A percentile compares a stretch with the other conserved stretches of the same genome.
These are phyloP conservation scores for Candida saitoana DNA, from an alignment of 805 yeast genomes.

Conservation along the genomic window DNA sequence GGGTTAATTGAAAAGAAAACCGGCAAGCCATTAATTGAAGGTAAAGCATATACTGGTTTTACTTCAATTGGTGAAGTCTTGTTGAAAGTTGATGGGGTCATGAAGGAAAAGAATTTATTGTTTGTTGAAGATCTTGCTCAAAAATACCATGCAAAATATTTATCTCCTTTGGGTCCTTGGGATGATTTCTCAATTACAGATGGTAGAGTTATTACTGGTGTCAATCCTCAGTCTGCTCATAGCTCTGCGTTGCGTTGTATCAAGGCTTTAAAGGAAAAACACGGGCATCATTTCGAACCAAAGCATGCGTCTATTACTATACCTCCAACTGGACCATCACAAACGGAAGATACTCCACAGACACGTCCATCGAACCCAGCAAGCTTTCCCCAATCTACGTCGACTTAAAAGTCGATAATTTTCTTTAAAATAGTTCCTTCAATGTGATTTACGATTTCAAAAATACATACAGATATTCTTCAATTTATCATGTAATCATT, in stretches of 20 bases:
- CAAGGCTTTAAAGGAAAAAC: conserved; percentile 7
- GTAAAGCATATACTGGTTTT: conserved; percentile 59
- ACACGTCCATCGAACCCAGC: background rate
- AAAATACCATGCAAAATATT: conserved; percentile 40
- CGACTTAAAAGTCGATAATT: too few relatives aligned
- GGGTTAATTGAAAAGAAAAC: conserved; percentile 38
- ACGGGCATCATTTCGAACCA: conserved; percentile 4
- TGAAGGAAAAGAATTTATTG: conserved; percentile 21
- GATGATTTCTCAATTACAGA: conserved; percentile 49
- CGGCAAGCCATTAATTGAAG: conserved; percentile 45
- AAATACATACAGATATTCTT: too few relatives aligned
- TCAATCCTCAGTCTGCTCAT: conserved; percentile 56
- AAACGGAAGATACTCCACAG: background rate
- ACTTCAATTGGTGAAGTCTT: conserved; percentile 50
- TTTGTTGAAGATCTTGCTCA: conserved; percentile 38
- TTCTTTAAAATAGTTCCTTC: too few relatives aligned
- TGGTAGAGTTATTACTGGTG: conserved; percentile 61
- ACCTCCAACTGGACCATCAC: background rate
- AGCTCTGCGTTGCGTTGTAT: conserved; percentile 44
- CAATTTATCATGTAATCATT: too few relatives aligned
- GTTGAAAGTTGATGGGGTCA: conserved; percentile 17
- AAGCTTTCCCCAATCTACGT: background rate
- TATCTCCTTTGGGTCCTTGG: conserved; percentile 49
- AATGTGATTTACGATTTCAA: too few relatives aligned
- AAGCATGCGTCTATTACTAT: background rate